phyloP scores from a whole-genome alignment of 2,329 filamentous ascomycete genomes.

The Phialophora tarda region DNA sequence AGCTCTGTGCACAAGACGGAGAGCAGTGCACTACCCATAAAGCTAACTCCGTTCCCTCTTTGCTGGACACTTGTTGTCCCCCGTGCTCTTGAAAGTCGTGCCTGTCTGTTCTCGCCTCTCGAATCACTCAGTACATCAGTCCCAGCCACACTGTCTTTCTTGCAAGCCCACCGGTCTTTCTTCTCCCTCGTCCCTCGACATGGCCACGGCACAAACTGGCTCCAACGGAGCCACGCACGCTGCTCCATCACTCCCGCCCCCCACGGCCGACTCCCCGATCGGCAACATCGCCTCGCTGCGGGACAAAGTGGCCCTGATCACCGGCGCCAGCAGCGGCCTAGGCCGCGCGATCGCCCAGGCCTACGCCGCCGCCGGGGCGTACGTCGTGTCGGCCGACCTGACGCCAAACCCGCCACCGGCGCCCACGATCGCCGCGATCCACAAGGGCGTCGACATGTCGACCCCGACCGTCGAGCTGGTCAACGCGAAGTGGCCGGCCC shows the following conservation, averaged over 20 bases:
- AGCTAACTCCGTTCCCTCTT: neutral
- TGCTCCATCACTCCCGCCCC: neutral
- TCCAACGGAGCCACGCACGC: conserved; percentile 3
- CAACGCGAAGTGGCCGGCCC: conserved; percentile 28
- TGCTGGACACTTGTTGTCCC: neutral
- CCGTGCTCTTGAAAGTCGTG: neutral
- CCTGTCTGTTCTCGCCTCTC: neutral
- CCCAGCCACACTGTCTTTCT: neutral
- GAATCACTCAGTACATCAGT: neutral
- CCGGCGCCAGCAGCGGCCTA: conserved; percentile 55
- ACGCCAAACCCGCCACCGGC: conserved; percentile 24
- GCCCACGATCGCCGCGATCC: conserved; percentile 37
- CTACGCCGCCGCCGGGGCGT: conserved; percentile 51
- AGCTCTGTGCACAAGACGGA: neutral
- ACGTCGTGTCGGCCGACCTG: conserved; percentile 53
- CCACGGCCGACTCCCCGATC: conserved; percentile 6
- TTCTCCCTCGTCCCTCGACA: neutral
- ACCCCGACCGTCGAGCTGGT: conserved; percentile 37
- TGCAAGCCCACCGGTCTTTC: neutral
- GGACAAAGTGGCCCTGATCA: conserved; percentile 51
- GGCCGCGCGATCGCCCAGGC: conserved; percentile 55
- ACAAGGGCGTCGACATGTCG: conserved; percentile 34
- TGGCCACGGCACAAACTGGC: conserved; percentile 1
- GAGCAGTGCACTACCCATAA: neutral
- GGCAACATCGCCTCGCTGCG: conserved; percentile 33